Base-by-base conservation (phyloP, 23 red algal genomes). In the Gracilaria gracilis region DNA sequence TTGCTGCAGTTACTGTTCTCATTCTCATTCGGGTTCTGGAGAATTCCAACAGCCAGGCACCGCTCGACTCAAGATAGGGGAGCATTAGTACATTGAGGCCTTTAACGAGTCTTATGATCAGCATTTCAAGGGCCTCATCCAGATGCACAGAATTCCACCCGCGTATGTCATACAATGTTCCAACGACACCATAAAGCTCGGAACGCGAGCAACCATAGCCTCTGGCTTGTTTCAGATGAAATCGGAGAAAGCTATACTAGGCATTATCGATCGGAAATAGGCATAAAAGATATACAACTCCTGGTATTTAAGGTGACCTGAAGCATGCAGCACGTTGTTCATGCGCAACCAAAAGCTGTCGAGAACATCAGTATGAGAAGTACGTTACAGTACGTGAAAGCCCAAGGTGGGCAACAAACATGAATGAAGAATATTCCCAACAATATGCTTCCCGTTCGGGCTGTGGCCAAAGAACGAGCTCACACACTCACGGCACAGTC, bases 351-450 rank as follows among this genome's bases (percentile, higher is more conserved):
- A 83, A 38, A 83, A 83, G 3, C 53, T 7, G 12, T 83, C 51
- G 9, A 79, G 38, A 11, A 65, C 24, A 15, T 83, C 54, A 15
- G 51, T 83, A 36, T 83, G 57, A 8, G 53, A 51, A 65, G 79
- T 83, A 7, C 79, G 15, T 9, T 51, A 83, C 29, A 83, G 54
- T 17, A 83, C 57, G 24, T 79, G 74, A 62, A 83, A 83, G 5
- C 79, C 79, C 2, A 83, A 13, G 28, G 57, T 83, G 16, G 79
- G 79, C 35, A 65, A 51, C 38, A 83, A 42, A 36, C 54, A 61
- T 4, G 21, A 4, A 51, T 65, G 37, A 1, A 83, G 79, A 33
- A 83, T 53, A 29, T 51, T 83, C n/a, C 40, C 4, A 25, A 83
- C 55, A 9, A 83, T 36, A 64, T 83, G 79, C 34, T 61, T 44